Percentiles rank a stretch among this genome's conserved stretches.
These are phyloP conservation scores for Pythium volutum DNA, from an alignment of 352 stramenopile species.

Conservation along the genomic window DNA sequence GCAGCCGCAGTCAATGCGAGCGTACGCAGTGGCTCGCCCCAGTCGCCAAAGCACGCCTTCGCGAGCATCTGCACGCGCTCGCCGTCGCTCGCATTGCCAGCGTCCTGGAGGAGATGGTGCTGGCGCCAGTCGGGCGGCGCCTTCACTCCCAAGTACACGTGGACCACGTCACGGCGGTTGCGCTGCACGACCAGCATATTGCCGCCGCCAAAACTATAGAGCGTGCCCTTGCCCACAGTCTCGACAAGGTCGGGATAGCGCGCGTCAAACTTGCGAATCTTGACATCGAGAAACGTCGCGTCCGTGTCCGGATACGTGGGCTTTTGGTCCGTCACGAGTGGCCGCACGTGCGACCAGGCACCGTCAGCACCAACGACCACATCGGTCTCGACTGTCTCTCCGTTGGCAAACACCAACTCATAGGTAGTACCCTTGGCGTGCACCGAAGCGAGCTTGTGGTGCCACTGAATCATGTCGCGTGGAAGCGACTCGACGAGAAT, in stretches of 20 bases:
- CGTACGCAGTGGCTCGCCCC: conserved; percentile 3
- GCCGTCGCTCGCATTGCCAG: background rate
- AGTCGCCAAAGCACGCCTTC: conserved; percentile 2
- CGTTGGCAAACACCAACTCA: conserved; percentile 10
- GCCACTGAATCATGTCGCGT: conserved; percentile 13
- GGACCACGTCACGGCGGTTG: conserved; percentile 18
- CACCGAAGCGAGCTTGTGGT: conserved; percentile 11
- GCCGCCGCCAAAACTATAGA: conserved; percentile 16
- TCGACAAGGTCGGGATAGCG: conserved; percentile 15
- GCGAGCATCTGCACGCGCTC: conserved; percentile 5
- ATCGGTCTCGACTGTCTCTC: background rate
- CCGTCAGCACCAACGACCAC: conserved; percentile 16
- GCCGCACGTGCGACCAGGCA: conserved; percentile 19
- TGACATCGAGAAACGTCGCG: conserved; percentile 14
- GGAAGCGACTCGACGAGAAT: conserved; percentile 18
- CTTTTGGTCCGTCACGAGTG: conserved; percentile 5
- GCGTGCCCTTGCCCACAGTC: conserved; percentile 15
- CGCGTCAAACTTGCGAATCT: conserved; percentile 11
- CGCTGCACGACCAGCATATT: conserved; percentile 20
- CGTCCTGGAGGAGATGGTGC: background rate
- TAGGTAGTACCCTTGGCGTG: background rate
- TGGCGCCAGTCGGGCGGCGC: conserved; percentile 8
- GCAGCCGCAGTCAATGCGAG: background rate
- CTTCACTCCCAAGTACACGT: conserved; percentile 19
- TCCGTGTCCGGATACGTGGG: conserved; percentile 8